A percentile compares a stretch with the other conserved stretches of the same genome.
These are phyloP conservation scores for Hymenoscyphus infarciens DNA, from an alignment of 2,329 filamentous ascomycete species.

Conservation along the genomic window DNA sequence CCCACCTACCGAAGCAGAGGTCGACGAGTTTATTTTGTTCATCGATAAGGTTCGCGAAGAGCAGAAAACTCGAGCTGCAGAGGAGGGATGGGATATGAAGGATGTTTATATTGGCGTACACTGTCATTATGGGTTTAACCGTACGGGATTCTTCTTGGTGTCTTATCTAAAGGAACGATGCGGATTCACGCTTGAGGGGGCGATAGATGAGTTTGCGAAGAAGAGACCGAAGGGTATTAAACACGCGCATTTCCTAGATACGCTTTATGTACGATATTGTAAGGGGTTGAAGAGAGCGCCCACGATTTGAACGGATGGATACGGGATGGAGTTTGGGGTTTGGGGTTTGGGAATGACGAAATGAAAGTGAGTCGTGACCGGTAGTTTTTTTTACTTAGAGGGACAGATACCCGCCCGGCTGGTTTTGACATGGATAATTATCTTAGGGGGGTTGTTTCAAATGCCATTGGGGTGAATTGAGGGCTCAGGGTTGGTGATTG, in stretches of 20 bases:
- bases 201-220: constrained; percentile 72
- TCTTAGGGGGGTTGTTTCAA: not conserved
- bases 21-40: constrained; percentile 51
- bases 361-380: not conserved
- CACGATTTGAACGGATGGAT: constrained; percentile 23
- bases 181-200: constrained; percentile 67
- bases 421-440: not conserved
- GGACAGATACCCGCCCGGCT: not conserved
- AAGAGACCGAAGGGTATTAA: constrained; percentile 78
- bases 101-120: constrained; percentile 70
- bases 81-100: constrained; percentile 39
- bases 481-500: not conserved
- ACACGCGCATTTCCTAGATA: constrained; percentile 85
- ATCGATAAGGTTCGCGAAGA: constrained; percentile 58
- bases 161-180: constrained; percentile 85
- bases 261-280: constrained; percentile 74
- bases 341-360: not conserved
- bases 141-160: constrained; percentile 86
- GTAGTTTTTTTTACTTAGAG: not conserved
- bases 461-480: too few species aligned
- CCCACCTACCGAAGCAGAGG: constrained; percentile 59
- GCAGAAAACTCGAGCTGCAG: constrained; percentile 45
- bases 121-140: constrained; percentile 94
- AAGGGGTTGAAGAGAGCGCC: constrained; percentile 33
- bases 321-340: not conserved